Conservation (phyloP, 2,329 filamentous ascomycete genomes). For the Fusarium hostae region DNA sequence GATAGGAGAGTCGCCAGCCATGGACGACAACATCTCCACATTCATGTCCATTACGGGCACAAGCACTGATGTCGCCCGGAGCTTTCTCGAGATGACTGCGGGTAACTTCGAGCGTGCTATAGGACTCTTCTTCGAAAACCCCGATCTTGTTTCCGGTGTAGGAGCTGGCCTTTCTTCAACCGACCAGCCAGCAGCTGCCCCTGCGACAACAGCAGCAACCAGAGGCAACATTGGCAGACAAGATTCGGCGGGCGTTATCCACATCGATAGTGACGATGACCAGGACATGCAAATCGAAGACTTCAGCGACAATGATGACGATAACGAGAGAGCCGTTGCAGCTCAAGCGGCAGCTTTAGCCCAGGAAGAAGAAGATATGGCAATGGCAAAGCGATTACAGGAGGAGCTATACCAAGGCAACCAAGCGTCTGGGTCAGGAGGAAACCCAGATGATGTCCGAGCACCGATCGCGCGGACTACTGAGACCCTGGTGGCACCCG, state of each 20-base stretch:
- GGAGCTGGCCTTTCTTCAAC: slow-evolving; percentile 48
- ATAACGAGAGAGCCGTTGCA: slow-evolving; percentile 54
- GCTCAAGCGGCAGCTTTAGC: slow-evolving; percentile 58
- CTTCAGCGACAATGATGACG: slow-evolving; percentile 53
- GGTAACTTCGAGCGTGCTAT: slow-evolving; percentile 87
- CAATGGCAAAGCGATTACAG: slow-evolving; percentile 90
- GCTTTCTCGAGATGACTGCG: slow-evolving; percentile 87
- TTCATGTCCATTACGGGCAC: slow-evolving; percentile 87
- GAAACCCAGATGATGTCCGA: slow-evolving; percentile 72
- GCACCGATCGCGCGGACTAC: slow-evolving; percentile 92
- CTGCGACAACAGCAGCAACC: slow-evolving; percentile 44
- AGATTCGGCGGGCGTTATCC: slow-evolving; percentile 62
- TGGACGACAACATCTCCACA: slow-evolving; percentile 79
- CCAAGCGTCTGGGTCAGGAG: slow-evolving; percentile 50
- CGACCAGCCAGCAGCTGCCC: slow-evolving; percentile 8
- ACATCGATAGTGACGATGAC: slow-evolving; percentile 62
- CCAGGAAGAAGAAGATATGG: slow-evolving; percentile 87
- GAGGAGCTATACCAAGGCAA: slow-evolving; percentile 83
- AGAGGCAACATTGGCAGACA: slow-evolving; percentile 46
- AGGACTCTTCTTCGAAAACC: slow-evolving; percentile 89
- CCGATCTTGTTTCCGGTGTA: slow-evolving; percentile 67
- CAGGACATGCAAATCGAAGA: slow-evolving; percentile 55
- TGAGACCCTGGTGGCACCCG: slow-evolving; percentile 87
- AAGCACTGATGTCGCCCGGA: slow-evolving; percentile 76
- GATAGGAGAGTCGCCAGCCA: slow-evolving; percentile 48